A percentile compares a stretch with the other conserved stretches of the same genome.
These are phyloP conservation scores for Boletus rex-veris DNA, from an alignment of 768 basidiomycete genomes.

Conservation along the genomic window DNA sequence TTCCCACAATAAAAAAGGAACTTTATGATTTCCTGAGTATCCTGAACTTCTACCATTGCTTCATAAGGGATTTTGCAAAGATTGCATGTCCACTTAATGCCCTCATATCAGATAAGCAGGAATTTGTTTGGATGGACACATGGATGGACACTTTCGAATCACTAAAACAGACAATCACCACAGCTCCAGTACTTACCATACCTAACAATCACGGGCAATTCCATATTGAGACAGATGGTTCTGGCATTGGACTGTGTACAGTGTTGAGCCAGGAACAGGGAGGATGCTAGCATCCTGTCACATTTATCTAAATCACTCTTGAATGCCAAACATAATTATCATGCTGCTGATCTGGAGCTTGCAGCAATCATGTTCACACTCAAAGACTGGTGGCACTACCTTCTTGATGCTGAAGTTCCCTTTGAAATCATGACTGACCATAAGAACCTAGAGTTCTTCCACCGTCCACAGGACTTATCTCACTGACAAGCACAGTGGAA, in stretches of 20 bases:
- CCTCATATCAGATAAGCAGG: background rate
- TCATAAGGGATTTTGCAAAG: background rate
- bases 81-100: background rate
- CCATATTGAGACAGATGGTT: background rate
- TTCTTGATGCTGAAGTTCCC: rapidly evolving
- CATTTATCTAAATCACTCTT: background rate
- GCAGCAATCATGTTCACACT: background rate
- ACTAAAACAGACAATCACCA: background rate
- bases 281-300: background rate
- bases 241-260: background rate
- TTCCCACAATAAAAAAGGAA: rapidly evolving
- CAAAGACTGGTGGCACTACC: background rate
- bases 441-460: background rate
- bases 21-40: background rate
- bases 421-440: background rate
- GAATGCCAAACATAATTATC: background rate
- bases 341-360: background rate
- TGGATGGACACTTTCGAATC: background rate
- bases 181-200: background rate
- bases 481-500: background rate
- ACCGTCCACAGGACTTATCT: background rate
- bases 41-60: background rate
- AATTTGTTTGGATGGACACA: background rate
- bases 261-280: background rate
- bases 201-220: background rate